Conservation (phyloP, 2,329 filamentous ascomycete species). For the Ophiostoma quercus region DNA sequence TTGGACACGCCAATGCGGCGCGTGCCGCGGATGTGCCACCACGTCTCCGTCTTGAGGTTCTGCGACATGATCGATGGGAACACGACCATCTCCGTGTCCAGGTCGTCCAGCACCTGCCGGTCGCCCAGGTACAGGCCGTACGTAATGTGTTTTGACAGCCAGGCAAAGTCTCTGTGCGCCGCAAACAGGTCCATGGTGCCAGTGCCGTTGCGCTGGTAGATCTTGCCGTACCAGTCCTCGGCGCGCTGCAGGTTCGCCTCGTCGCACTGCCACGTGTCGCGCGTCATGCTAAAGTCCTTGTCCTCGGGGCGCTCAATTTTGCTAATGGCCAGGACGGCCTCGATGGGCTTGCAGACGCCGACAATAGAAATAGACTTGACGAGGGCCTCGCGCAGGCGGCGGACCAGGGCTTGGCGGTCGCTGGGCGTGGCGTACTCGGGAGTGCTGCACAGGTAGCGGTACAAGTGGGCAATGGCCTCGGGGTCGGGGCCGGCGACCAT, state of each 20-base stretch:
- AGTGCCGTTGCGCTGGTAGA: slow-evolving; percentile 49
- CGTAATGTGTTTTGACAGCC: slow-evolving; percentile 50
- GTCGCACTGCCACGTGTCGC: slow-evolving; percentile 55
- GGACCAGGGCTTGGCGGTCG: slow-evolving; percentile 44
- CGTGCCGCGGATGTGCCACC: slow-evolving; percentile 51
- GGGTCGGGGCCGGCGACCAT: slow-evolving; percentile 49
- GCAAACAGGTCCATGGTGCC: slow-evolving; percentile 36
- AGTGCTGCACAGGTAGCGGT: slow-evolving; percentile 47
- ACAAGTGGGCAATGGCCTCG: slow-evolving; percentile 48
- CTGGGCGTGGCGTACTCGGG: slow-evolving; percentile 41
- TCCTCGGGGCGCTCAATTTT: slow-evolving; percentile 49
- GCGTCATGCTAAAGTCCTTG: slow-evolving; percentile 49
- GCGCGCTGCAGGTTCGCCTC: slow-evolving; percentile 50
- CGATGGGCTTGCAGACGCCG: slow-evolving; percentile 59
- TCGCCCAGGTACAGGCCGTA: slow-evolving; percentile 56
- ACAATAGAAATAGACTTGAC: slow-evolving; percentile 55
- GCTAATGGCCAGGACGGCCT: slow-evolving; percentile 53
- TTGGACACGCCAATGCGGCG: slow-evolving; percentile 44
- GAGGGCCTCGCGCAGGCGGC: slow-evolving; percentile 52
- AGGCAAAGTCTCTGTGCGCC: slow-evolving; percentile 41
- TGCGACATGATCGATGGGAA: slow-evolving; percentile 54
- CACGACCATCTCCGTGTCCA: slow-evolving; percentile 53
- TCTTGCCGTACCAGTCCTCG: slow-evolving; percentile 49
- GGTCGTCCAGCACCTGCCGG: slow-evolving; percentile 47
- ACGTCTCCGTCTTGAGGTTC: slow-evolving; percentile 48